Evolutionary conservation across 2,329 filamentous ascomycete genomes (phyloP), one percentile per base, ranked within the genome.

Genomic region (Boeremia exigua): DNA sequence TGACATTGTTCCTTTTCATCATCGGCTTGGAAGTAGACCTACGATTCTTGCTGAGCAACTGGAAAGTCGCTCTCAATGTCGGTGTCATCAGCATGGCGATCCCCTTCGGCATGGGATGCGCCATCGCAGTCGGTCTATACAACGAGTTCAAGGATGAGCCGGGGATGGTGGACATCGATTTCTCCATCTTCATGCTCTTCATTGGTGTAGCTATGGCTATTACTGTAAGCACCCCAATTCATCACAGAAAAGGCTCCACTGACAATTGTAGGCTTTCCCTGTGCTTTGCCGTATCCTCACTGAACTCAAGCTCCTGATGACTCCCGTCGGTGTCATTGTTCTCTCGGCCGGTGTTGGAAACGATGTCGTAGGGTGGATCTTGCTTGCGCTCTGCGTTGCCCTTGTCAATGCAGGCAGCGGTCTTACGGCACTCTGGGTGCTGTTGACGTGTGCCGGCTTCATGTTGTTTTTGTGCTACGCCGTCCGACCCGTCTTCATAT

Each of bases 131-230:
- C 75, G 92, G 92, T 0, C 75, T 96, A 11, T 96, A 92, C 68
- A 77, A 92, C 55, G 76, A 92, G 54, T 96, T 96, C 67, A 80
- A 80, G 6, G 63, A 79, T 57, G 86, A 88, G 47, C 70, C 79
- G 0, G 81, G 79, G 4, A 82, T 81, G 8, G 81, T 83, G n/a
- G 79, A 78, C 0, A 85, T 89, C 45, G 74, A 77, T 14, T 89
- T 89, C 69, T 82, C 83, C 2, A 82, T 85, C 2, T 89, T 84
- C 62, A 81, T 87, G 75, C 81, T 92, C 23, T 98, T 98, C 72
- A 90, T 97, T 61, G 94, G 93, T 75, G 93, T 96, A 48, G 94
- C 94, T 0, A 88, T 97, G 76, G 90, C 92, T 27, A 98, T 98
- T 65, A 97, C 94, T 1, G 92, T 85, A 73, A 64, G 79, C 67